phyloP scores from a whole-genome alignment of 1,284 basidiomycete species.

The Amylostereum chailletii region DNA sequence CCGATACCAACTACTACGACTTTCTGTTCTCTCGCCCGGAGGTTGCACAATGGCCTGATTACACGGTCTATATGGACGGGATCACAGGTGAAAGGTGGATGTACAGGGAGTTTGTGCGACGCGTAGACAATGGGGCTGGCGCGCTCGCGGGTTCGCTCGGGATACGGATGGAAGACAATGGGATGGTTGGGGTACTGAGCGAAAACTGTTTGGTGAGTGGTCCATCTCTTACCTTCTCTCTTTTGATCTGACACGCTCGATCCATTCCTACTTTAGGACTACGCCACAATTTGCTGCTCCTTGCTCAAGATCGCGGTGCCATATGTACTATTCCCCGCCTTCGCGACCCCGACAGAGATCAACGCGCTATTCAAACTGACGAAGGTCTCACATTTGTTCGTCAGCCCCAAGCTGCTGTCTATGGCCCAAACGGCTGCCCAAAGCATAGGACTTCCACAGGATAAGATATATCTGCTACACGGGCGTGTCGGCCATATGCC shows the following conservation, averaged over 20 bases:
- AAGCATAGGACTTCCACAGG: slow-evolving; percentile 38
- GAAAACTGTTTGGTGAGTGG: slow-evolving; percentile 55
- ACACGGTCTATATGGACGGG: slow-evolving; percentile 48
- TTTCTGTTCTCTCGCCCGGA: slow-evolving; percentile 46
- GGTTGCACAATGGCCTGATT: slow-evolving; percentile 43
- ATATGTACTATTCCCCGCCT: slow-evolving; percentile 53
- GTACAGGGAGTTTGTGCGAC: slow-evolving; percentile 39
- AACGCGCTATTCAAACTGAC: slow-evolving; percentile 44
- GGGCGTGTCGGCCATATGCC: slow-evolving; percentile 30
- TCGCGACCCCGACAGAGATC: slow-evolving; percentile 61
- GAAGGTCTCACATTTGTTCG: slow-evolving; percentile 52
- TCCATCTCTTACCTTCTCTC: background rate
- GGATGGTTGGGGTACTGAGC: slow-evolving; percentile 61
- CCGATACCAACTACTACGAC: slow-evolving; percentile 49
- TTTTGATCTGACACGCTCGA: background rate
- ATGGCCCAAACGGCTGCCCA: slow-evolving; percentile 41
- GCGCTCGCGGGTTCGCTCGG: slow-evolving; percentile 55
- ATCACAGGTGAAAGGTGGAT: slow-evolving; percentile 37
- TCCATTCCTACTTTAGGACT: slow-evolving; percentile 40
- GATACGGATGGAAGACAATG: slow-evolving; percentile 33
- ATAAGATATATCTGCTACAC: slow-evolving; percentile 46
- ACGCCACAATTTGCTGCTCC: slow-evolving; percentile 47
- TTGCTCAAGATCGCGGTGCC: slow-evolving; percentile 50
- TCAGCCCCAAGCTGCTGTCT: slow-evolving; percentile 42
- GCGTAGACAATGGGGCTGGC: slow-evolving; percentile 47